A percentile compares a stretch with the other conserved stretches of the same genome.
Conservation (phyloP, 345 rosid species). For the Atalantia buxifolia region DNA sequence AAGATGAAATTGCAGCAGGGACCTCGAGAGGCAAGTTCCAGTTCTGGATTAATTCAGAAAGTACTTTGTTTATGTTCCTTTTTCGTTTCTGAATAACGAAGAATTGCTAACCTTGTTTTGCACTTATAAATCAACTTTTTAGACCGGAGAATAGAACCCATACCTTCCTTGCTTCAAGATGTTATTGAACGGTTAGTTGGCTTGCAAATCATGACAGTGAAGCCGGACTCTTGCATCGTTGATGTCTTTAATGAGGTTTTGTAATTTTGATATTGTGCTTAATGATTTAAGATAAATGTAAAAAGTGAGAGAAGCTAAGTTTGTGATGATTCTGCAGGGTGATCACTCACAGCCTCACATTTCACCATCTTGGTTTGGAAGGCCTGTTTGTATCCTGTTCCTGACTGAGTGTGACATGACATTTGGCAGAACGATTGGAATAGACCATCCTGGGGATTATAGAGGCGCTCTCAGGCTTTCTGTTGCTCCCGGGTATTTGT, state of each 20-base stretch:
- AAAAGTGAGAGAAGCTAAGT: neutral
- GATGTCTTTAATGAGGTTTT: slow-evolving; percentile 81
- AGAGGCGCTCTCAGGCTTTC: slow-evolving; percentile 83
- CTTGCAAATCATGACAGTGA: slow-evolving; percentile 53
- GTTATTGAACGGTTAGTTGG: slow-evolving; percentile 61
- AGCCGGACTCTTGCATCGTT: slow-evolving; percentile 83
- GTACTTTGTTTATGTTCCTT: neutral
- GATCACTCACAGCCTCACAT: slow-evolving; percentile 86
- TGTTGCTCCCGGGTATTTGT: slow-evolving; percentile 72
- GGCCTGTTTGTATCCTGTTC: slow-evolving; percentile 63
- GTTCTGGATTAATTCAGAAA: neutral
- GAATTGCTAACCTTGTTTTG: neutral
- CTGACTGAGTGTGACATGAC: slow-evolving; percentile 82
- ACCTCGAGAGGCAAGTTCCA: slow-evolving; percentile 57
- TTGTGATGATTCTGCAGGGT: slow-evolving; percentile 43
- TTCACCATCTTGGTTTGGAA: slow-evolving; percentile 76
- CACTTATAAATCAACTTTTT: slow-evolving; percentile 19
- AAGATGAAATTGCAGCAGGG: slow-evolving; percentile 51
- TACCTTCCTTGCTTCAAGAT: slow-evolving; percentile 75
- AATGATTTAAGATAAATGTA: neutral
- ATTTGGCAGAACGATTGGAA: slow-evolving; percentile 61
- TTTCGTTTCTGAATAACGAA: neutral
- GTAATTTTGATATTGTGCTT: neutral
- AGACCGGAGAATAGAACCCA: slow-evolving; percentile 64
- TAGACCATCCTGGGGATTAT: slow-evolving; percentile 72